phyloP scores from a whole-genome alignment of 2,329 filamentous ascomycete genomes.

The Colletotrichum agaves region DNA sequence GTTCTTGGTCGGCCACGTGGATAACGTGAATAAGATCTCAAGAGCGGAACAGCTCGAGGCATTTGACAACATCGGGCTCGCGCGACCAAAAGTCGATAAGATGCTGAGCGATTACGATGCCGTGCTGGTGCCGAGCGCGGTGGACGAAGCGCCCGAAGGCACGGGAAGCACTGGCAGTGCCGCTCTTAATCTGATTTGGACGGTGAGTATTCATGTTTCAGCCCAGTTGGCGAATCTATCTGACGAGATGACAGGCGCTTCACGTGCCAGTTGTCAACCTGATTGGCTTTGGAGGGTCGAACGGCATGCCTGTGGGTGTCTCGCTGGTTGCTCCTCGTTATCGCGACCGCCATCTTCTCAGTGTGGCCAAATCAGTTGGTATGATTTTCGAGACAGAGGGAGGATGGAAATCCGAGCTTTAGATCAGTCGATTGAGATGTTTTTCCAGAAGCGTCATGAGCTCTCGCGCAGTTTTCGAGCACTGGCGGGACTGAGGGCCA shows the following conservation, averaged over 20 bases:
- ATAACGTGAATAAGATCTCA: slow-evolving; percentile 56
- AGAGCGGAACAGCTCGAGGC: slow-evolving; percentile 62
- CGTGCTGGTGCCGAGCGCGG: slow-evolving; percentile 65
- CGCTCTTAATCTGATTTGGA: slow-evolving; percentile 63
- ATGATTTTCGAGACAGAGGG: slow-evolving; percentile 48
- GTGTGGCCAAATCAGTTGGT: slow-evolving; percentile 52
- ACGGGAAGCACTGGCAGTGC: slow-evolving; percentile 63
- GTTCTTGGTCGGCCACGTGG: slow-evolving; percentile 60
- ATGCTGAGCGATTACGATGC: slow-evolving; percentile 61
- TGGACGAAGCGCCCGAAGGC: slow-evolving; percentile 67
- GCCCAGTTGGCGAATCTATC: neutral
- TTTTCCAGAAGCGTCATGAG: fast-evolving
- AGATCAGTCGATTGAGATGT: neutral
- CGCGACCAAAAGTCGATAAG: slow-evolving; percentile 62
- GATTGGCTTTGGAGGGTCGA: slow-evolving; percentile 66
- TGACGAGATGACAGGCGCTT: slow-evolving; percentile 55
- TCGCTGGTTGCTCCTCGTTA: slow-evolving; percentile 62
- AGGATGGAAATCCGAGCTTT: slow-evolving; percentile 43
- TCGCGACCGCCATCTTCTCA: slow-evolving; percentile 56
- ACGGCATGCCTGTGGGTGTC: slow-evolving; percentile 68
- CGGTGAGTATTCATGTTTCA: slow-evolving; percentile 51
- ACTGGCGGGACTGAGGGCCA: no score
- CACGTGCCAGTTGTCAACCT: slow-evolving; percentile 73
- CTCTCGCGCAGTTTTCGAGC: no score
- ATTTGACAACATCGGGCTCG: slow-evolving; percentile 60